Evolutionary conservation across 2,329 filamentous ascomycete species (phyloP).

Genomic region (Samsoniella hepiali): DNA sequence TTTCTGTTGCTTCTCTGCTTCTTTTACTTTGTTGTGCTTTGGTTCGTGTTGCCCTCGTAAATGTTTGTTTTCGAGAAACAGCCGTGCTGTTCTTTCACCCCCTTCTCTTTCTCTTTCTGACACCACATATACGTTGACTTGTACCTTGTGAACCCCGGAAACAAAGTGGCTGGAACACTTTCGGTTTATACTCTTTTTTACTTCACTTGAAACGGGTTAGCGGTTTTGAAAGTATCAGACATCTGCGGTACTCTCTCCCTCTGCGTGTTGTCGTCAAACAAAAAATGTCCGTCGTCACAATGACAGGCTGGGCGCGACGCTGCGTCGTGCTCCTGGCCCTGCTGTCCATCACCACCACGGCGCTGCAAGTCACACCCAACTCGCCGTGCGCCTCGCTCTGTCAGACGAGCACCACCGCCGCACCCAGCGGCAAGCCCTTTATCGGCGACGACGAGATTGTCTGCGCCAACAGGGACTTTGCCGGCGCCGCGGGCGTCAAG

Average conservation of each 20-base stretch:
- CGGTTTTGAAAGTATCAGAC: background rate
- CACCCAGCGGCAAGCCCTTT: constrained; percentile 44
- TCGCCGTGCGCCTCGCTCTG: constrained; percentile 54
- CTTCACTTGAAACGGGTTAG: background rate
- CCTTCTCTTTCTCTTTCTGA: background rate
- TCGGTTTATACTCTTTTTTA: background rate
- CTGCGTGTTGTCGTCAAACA: background rate
- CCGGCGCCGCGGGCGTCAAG: constrained; percentile 40
- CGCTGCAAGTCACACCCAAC: constrained; percentile 50
- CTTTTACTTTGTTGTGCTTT: background rate
- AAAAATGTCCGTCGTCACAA: background rate
- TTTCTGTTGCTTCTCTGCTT: background rate
- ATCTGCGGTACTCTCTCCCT: background rate
- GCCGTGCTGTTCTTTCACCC: background rate
- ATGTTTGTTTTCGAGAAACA: background rate
- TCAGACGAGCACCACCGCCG: constrained; percentile 40
- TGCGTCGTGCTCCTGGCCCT: constrained; percentile 11
- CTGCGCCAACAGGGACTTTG: constrained; percentile 46
- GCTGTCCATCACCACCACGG: constrained; percentile 26
- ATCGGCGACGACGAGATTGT: constrained; percentile 45
- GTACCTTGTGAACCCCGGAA: background rate
- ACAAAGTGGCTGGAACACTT: constrained; percentile 17
- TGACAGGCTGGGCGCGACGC: background rate
- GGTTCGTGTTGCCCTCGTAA: background rate
- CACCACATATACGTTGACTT: background rate